Evolutionary conservation across 1,284 basidiomycete species (phyloP), one percentile per base, ranked within the genome.

Genomic region (Stygiomarasmius scandens): DNA sequence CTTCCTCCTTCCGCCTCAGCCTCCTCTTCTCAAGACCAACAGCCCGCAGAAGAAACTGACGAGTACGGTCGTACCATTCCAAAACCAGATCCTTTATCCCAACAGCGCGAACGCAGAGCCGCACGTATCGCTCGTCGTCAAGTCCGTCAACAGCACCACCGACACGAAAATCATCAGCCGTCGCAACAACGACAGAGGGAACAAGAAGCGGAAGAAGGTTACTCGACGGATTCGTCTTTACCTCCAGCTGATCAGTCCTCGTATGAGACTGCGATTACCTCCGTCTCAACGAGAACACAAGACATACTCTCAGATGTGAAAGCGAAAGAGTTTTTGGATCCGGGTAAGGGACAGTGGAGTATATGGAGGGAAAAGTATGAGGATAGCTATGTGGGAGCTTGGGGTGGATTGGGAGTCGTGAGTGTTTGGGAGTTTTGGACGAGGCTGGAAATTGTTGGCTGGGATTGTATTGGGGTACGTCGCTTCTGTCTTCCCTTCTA

Each of bases 351-450:
- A 0, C 82, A 90, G 72, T 98, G 96, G 74, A 84, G 81, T 8
- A 82, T 83, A 48, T 98, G 95, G 95, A 80, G 93, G 48, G 76
- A 81, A 53, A 77, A 77, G 61, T 95, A 90, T 65, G 76, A 78
- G 11, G 95, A 98, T 59, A 93, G 86, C 61, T 98, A 97, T 74
- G 76, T 82, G 2, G 87, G 89, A 49, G 95, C 95, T 3, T 98
- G 92, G 84, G 95, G 94, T 49, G 93, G 93, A 2, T 76, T 97
- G 47, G 93, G 90, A 0, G 82, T 96, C 56, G 89, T 96, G 0
- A 89, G 90, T 58, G 93, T 92, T 38, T 98, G 96, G 95, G 95
- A 97, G 73, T 97, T 96, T 71, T 98, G 95, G 94, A 87, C 87
- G 20, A 79, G 95, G 53, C 76, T 95, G 50, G 96, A 98, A 73